Percentiles rank a stretch among this genome's conserved stretches.
These are phyloP conservation scores for Amanita rimosa DNA, from an alignment of 768 basidiomycete genomes.

Conservation along the genomic window DNA sequence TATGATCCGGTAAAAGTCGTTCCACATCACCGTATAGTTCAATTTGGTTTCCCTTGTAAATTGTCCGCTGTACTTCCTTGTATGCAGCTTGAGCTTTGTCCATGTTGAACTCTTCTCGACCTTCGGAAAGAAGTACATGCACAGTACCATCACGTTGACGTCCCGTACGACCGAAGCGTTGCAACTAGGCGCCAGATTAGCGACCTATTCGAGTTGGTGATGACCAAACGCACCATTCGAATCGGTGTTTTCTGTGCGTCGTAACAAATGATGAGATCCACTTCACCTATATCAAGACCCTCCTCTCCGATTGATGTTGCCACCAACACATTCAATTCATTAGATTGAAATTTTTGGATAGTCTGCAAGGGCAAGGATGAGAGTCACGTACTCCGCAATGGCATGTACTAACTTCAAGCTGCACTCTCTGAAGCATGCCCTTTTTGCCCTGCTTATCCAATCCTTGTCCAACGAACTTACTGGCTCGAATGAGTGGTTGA, in stretches of 20 bases:
- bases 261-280: slow-evolving; percentile 93
- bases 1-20: slow-evolving; percentile 68
- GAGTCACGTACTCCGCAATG: slow-evolving; percentile 2
- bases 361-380: slow-evolving; percentile 34
- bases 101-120: slow-evolving; percentile 85
- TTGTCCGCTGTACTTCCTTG: slow-evolving; percentile 79
- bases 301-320: slow-evolving; percentile 98
- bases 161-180: slow-evolving; percentile 92
- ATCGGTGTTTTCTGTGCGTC: slow-evolving; percentile 95
- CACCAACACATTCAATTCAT: slow-evolving; percentile 85
- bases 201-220: slow-evolving; percentile 1
- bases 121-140: slow-evolving; percentile 85
- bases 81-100: slow-evolving; percentile 81
- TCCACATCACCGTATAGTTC: slow-evolving; percentile 92
- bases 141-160: slow-evolving; percentile 83
- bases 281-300: slow-evolving; percentile 95
- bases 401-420: slow-evolving; percentile 54
- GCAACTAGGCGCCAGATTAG: slow-evolving; percentile 45
- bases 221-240: slow-evolving; percentile 64
- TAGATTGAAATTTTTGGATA: slow-evolving; percentile 77
- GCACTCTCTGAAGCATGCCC: slow-evolving; percentile 86
- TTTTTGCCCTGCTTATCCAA: slow-evolving; percentile 76
- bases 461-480: slow-evolving; percentile 86
- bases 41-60: slow-evolving; percentile 74
- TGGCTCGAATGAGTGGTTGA: slow-evolving; percentile 67